Conservation (phyloP, 1,284 basidiomycete species). For the Psilocybe mexicana region DNA sequence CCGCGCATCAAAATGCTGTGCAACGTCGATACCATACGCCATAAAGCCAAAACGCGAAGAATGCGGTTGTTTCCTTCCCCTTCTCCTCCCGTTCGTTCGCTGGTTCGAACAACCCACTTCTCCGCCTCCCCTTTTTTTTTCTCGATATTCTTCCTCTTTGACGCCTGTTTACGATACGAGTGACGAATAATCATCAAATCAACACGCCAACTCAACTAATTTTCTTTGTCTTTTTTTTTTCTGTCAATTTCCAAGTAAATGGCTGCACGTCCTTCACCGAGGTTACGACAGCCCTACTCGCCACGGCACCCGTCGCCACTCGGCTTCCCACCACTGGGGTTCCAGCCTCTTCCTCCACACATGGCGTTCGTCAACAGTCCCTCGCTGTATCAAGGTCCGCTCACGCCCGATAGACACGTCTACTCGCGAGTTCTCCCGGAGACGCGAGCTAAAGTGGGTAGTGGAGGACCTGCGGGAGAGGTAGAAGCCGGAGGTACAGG, state of each 20-base stretch:
- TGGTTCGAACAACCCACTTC: slow-evolving; percentile 23
- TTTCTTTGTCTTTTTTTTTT: too few relatives aligned
- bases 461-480: neutral
- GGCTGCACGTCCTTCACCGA: slow-evolving; percentile 23
- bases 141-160: slow-evolving; percentile 1
- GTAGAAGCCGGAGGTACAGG: neutral
- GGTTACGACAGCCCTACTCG: slow-evolving; percentile 25
- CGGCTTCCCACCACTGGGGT: slow-evolving; percentile 20
- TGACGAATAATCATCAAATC: neutral
- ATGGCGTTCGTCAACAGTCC: slow-evolving; percentile 19
- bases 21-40: neutral
- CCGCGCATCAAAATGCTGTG: too few relatives aligned
- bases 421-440: slow-evolving; percentile 22
- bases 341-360: slow-evolving; percentile 22
- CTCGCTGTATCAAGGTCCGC: slow-evolving; percentile 12
- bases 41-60: slow-evolving; percentile 13
- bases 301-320: slow-evolving; percentile 26
- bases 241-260: slow-evolving; percentile 6
- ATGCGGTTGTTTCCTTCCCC: neutral
- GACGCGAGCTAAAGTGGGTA: slow-evolving; percentile 3
- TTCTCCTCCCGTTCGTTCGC: slow-evolving; percentile 18
- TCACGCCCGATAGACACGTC: slow-evolving; percentile 21
- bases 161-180: slow-evolving; percentile 7
- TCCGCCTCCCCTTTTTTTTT: neutral
- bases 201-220: neutral